Evolutionary conservation across 306 rosid species (phyloP).

Genomic region (Prunus padus): DNA sequence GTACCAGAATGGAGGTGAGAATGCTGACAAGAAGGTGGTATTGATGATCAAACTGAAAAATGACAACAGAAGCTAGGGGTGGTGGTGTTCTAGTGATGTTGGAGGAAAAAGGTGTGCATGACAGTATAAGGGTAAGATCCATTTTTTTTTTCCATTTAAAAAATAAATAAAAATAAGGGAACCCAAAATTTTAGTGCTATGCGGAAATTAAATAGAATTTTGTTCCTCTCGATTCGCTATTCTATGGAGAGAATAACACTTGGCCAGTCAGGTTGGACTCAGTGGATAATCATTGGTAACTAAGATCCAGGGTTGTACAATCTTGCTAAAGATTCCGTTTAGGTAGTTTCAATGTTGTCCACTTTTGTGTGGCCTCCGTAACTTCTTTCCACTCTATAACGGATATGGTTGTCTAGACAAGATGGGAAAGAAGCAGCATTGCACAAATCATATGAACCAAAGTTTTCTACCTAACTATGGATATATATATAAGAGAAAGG

Average conservation of each 20-base stretch:
- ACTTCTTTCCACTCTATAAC: neutral
- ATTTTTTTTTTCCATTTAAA: neutral
- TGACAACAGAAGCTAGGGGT: neutral
- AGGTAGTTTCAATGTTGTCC: neutral
- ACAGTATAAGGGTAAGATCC: neutral
- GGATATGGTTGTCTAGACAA: neutral
- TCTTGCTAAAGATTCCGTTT: neutral
- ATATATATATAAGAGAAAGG: neutral
- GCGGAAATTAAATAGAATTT: neutral
- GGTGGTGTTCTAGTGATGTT: neutral
- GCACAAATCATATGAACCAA: neutral
- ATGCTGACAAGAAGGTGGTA: neutral
- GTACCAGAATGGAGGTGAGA: neutral
- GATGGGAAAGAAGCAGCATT: constrained; percentile 11
- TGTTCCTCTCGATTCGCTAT: neutral
- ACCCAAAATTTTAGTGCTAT: neutral
- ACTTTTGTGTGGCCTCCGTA: neutral
- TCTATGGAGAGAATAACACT: neutral
- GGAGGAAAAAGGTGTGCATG: neutral
- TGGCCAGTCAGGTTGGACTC: neutral
- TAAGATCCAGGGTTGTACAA: neutral
- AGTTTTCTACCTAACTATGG: neutral
- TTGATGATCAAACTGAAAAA: neutral
- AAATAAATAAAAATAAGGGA: neutral
- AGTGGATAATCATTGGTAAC: neutral